These are phyloP conservation scores for Inga oerstediana DNA, from an alignment of 306 rosid species.

Conservation along the genomic window DNA sequence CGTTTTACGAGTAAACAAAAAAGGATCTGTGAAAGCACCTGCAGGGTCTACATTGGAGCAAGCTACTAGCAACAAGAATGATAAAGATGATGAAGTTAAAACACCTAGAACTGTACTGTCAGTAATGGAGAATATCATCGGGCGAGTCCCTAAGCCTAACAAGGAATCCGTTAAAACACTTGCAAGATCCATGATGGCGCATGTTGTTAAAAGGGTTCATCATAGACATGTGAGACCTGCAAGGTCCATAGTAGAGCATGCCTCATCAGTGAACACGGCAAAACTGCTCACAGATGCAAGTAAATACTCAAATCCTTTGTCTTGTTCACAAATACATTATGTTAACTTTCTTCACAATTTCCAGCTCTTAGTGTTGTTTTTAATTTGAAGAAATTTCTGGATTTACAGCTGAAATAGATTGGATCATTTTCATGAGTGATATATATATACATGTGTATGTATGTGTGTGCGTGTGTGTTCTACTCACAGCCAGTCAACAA, in stretches of 20 bases:
- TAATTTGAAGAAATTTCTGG: conserved; percentile 10
- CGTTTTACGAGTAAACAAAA: conserved; percentile 38
- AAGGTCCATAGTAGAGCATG: conserved; percentile 63
- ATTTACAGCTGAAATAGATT: background rate
- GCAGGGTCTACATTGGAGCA: conserved; percentile 17
- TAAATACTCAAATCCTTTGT: conserved; percentile 48
- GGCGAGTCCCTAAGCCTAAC: conserved; percentile 35
- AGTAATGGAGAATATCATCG: conserved; percentile 37
- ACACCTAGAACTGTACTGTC: conserved; percentile 38
- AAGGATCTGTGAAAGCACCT: conserved; percentile 41
- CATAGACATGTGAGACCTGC: conserved; percentile 27
- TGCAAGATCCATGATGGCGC: conserved; percentile 42
- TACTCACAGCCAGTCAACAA: background rate
- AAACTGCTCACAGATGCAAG: conserved; percentile 92
- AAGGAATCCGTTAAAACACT: conserved; percentile 39
- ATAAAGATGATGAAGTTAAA: conserved; percentile 36
- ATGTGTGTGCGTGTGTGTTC: background rate
- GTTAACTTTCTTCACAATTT: background rate
- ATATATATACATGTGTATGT: background rate
- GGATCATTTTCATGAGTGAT: background rate
- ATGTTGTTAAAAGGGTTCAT: conserved; percentile 32
- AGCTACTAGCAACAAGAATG: conserved; percentile 24
- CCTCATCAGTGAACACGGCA: conserved; percentile 65
- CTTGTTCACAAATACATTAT: background rate
- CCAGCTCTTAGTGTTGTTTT: background rate